Evolutionary conservation across 1,284 basidiomycete genomes (phyloP).

Genomic region (Marasmius sp.): DNA sequence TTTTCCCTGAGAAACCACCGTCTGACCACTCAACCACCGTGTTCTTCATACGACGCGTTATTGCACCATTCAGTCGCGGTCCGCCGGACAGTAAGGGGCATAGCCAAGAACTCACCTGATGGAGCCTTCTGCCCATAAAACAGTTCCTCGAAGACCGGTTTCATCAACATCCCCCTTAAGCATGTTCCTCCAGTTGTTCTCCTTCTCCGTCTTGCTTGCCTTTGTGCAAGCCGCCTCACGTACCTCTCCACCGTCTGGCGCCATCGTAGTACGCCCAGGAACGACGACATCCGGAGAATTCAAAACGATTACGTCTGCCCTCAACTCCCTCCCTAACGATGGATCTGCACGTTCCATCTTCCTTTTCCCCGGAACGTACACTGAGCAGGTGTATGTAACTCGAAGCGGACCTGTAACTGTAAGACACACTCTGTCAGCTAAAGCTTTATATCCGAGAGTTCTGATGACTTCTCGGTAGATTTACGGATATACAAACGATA

Average conservation of each 20-base stretch:
- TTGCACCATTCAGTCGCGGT: too few species aligned
- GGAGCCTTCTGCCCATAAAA: too few species aligned
- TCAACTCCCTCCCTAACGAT: constrained; percentile 29
- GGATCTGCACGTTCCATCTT: constrained; percentile 27
- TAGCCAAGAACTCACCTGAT: too few species aligned
- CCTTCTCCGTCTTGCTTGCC: background rate
- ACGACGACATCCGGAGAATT: constrained; percentile 24
- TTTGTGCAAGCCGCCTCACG: constrained; percentile 14
- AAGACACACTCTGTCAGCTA: background rate
- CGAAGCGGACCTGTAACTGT: constrained; percentile 28
- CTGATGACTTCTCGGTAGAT: constrained; percentile 17
- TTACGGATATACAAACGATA: constrained; percentile 28
- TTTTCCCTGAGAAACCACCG: too few species aligned
- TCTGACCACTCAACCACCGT: too few species aligned
- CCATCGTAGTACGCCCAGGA: constrained; percentile 25
- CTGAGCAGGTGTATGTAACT: constrained; percentile 30
- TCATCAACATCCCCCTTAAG: background rate
- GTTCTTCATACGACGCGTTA: too few species aligned
- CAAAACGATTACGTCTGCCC: constrained; percentile 27
- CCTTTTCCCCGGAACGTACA: constrained; percentile 30
- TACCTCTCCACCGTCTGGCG: constrained; percentile 28
- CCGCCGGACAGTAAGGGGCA: too few species aligned
- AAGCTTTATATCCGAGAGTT: background rate
- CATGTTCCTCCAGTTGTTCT: background rate
- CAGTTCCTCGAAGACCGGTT: background rate